Evolutionary conservation across 1,284 basidiomycete genomes (phyloP), one percentile per base, ranked within the genome.

Genomic region (Austroboletus niveus): DNA sequence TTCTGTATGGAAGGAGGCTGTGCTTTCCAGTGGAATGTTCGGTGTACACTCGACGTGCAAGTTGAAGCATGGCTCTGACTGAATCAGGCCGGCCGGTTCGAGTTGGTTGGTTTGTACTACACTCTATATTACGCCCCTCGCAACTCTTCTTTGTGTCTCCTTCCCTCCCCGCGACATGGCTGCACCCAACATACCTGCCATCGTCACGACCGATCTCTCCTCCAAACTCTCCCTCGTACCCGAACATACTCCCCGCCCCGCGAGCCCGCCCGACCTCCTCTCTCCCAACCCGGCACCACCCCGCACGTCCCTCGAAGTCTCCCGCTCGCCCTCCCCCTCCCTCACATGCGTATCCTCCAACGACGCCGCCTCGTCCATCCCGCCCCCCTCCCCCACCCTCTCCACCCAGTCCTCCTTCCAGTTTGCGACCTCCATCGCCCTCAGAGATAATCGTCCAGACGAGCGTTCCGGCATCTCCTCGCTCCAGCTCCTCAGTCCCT

Each of bases 371-470:
- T 70, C 64, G 2, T 40, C 60, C 5, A 58, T 66, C 39, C 68
- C 71, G 0, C 87, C 86, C 0, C 85, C 87, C 0, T 89, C 87
- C 0, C 87, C 87, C 2, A 89, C 88, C 0, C 74, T 88, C 10
- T 88, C 88, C 1, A 78, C 76, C 2, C 75, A 73, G 34, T 87
- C 84, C 3, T 81, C 80, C 0, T 75, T 79, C 0, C 79, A 81
- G 40, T 87, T 84, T 55, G 72, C 76, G 0, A 82, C 80, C 2
- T 74, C 85, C 6, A 64, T 85, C 5, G 79, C 79, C 2, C 66
- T 93, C 41, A 78, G 92, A 32, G 79, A 86, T 45, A 92, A 92
- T 65, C 75, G 81, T 45, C 90, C 88, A 0, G 81, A 86, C 12
- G 77, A 79, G 17, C 73, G 71, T 24, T 75, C 71, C 36, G 87